Percentiles rank a stretch among this genome's conserved stretches.
These are phyloP conservation scores for Rhodomyrtus tomentosa DNA, from an alignment of 345 rosid genomes.

Conservation along the genomic window DNA sequence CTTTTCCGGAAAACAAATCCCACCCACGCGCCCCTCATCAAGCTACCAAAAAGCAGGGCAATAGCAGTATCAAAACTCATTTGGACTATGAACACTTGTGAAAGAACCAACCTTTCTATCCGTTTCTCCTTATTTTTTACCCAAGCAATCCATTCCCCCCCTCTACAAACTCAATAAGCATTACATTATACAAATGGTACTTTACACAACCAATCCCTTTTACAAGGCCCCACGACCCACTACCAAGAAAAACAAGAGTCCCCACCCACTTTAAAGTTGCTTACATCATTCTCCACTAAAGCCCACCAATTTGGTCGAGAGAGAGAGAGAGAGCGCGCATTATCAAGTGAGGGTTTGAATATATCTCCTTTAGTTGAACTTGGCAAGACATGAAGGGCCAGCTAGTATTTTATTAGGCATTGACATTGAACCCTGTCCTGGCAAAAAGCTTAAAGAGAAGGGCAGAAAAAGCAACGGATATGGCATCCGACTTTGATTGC, in stretches of 20 bases:
- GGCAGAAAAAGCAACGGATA: conserved; percentile 4
- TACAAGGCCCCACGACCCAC: conserved; percentile 63
- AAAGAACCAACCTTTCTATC: neutral
- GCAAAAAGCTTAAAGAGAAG: conserved; percentile 11
- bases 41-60: neutral
- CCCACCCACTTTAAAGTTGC: conserved; percentile 37
- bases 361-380: conserved; percentile 19
- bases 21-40: neutral
- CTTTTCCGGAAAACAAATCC: neutral
- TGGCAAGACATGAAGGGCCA: conserved; percentile 22
- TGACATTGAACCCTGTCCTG: conserved; percentile 30
- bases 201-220: conserved; percentile 8
- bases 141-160: neutral
- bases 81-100: neutral
- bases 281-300: conserved; percentile 62
- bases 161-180: neutral
- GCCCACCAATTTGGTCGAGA: conserved; percentile 22
- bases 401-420: conserved; percentile 22
- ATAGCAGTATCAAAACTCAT: neutral
- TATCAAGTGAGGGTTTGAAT: conserved; percentile 55
- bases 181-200: neutral
- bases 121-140: neutral
- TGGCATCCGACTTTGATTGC: conserved; percentile 66
- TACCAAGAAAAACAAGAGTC: conserved; percentile 18
- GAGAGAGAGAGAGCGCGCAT: conserved; percentile 28